phyloP scores from a whole-genome alignment of 192 early-diverging fungal genomes.

The Dissophora globulifera region DNA sequence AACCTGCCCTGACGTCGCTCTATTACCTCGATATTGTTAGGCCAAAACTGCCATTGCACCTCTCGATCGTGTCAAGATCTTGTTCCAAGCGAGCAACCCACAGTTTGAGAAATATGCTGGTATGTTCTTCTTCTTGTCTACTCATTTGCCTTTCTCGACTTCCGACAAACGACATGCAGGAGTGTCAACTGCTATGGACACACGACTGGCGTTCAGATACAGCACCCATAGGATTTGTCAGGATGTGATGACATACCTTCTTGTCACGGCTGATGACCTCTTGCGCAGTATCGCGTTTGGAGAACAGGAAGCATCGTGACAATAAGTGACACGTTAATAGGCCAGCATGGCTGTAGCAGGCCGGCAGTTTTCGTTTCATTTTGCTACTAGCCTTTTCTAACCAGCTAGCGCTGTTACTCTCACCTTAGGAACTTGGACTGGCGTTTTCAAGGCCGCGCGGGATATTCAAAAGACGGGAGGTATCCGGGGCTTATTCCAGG shows the following conservation, averaged over 20 bases:
- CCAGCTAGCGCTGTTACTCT: background rate
- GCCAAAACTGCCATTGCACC: constrained; percentile 85
- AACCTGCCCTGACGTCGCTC: too few species aligned
- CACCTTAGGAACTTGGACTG: constrained; percentile 76
- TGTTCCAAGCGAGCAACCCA: constrained; percentile 85
- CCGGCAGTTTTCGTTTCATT: too few species aligned
- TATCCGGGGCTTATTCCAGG: constrained; percentile 87
- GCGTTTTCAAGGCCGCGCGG: constrained; percentile 83
- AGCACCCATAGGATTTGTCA: too few species aligned
- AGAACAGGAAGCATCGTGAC: too few species aligned
- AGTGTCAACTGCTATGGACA: background rate
- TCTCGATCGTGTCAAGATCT: constrained; percentile 86
- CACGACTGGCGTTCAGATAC: background rate
- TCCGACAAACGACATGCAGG: background rate
- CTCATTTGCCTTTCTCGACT: too few species aligned
- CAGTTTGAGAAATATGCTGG: constrained; percentile 73
- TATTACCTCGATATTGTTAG: too few species aligned
- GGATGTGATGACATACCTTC: background rate
- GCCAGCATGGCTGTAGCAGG: too few species aligned
- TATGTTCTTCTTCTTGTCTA: constrained; percentile 21
- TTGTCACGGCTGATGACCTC: background rate
- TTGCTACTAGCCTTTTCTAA: too few species aligned
- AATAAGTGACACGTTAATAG: too few species aligned
- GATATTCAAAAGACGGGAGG: constrained; percentile 82
- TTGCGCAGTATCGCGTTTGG: too few species aligned